Conservation (phyloP, 495 filamentous ascomycete species). For the Penicillium roqueforti region DNA sequence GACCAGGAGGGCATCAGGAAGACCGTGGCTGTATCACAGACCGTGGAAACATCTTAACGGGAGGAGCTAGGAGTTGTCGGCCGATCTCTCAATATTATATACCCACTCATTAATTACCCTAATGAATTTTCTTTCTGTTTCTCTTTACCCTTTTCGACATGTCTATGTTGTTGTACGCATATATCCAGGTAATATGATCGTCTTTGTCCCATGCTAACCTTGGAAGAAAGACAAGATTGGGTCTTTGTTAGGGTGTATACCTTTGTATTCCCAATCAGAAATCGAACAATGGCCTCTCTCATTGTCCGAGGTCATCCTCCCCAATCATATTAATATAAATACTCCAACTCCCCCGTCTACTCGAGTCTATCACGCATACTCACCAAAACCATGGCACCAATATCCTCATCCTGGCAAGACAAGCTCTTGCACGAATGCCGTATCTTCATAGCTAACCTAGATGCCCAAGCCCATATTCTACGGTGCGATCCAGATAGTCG, state of each 20-base stretch:
- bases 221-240: not conserved
- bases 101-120: slow-evolving; percentile 3
- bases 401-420: not conserved
- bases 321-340: not conserved
- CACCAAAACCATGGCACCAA: not conserved
- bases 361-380: not conserved
- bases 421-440: not conserved
- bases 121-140: slow-evolving; percentile 2
- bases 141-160: not conserved
- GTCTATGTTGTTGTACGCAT: not conserved
- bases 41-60: slow-evolving; percentile 26
- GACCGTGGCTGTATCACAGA: slow-evolving; percentile 36
- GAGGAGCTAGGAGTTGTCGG: not conserved
- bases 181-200: not conserved
- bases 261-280: not conserved
- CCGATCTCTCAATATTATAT: not conserved
- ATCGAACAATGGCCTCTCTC: not conserved
- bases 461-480: not conserved
- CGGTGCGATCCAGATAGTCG: not conserved
- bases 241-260: not conserved
- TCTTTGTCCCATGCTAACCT: not conserved
- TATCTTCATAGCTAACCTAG: not conserved
- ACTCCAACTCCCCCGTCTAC: not conserved
- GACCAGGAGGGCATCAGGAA: slow-evolving; percentile 30
- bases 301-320: not conserved